phyloP scores from a whole-genome alignment of 768 basidiomycete genomes.

The Hydnum rufescens region DNA sequence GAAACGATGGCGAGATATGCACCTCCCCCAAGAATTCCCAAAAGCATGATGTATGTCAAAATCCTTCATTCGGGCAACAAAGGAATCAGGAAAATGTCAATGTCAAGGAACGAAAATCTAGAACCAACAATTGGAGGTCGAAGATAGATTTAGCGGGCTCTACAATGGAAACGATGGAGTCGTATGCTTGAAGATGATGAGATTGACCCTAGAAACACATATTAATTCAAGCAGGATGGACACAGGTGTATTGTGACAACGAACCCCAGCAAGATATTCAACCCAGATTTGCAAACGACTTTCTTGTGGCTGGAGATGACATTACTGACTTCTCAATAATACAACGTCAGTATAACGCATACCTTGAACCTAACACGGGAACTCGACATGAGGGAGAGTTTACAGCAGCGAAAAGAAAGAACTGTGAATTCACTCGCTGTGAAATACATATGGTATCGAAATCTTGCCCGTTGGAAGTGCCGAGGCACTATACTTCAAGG shows the following conservation, averaged over 20 bases:
- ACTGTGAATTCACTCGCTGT: conserved; percentile 43
- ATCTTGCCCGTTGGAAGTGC: conserved; percentile 38
- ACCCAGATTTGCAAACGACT: conserved; percentile 54
- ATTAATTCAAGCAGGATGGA: background rate
- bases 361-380: conserved; percentile 10
- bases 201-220: conserved; percentile 26
- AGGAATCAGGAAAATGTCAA: conserved; percentile 1
- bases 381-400: background rate
- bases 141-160: conserved; percentile 62
- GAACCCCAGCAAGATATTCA: conserved; percentile 46
- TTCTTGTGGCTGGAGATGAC: conserved; percentile 40
- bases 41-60: conserved; percentile 51
- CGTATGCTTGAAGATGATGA: conserved; percentile 48
- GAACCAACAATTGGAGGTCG: conserved; percentile 64
- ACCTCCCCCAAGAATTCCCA: conserved; percentile 39
- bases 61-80: conserved; percentile 17
- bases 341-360: background rate
- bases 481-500: conserved; percentile 30
- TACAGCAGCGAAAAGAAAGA: background rate
- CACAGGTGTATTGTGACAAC: conserved; percentile 11
- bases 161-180: conserved; percentile 57
- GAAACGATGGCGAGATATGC: conserved; percentile 45
- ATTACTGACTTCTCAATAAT: background rate
- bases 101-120: background rate
- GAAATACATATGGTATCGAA: conserved; percentile 49